Evolutionary conservation across 139 green algal species (phyloP), one percentile per base, ranked within the genome.

Genomic region (Mesotaenium endlicherianum): DNA sequence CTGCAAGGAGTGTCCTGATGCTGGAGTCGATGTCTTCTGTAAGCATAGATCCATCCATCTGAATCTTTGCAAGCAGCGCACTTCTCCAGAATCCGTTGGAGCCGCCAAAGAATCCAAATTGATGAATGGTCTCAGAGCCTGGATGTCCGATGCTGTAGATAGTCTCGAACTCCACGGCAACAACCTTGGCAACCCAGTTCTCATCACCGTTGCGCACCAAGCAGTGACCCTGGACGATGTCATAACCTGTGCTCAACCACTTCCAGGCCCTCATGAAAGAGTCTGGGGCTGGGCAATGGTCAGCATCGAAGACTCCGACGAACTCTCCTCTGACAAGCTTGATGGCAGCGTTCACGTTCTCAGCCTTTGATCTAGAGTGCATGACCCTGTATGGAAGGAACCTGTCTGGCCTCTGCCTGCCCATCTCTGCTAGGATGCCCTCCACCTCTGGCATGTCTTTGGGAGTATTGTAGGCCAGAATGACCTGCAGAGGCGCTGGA

Each of bases 391-490:
- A 76, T 2, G 77, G 77, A 6, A 84, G 39, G 43, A 84, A 84
- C 30, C 77, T n/a, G 77, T 84, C 77, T 30, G 77, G 77, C 36
- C 77, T 50, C 38, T 76, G 77, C 36, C 60, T 49, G 14, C 77
- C 77, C 57, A 84, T 84, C 55, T 84, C 77, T 30, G 55, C 57
- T 17, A 87, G 39, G 30, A 83, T 70, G 41, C 38, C n/a, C 42
- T 87, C 81, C 44, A 87, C 53, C 47, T 82, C 70, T 6, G 69
- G 70, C 81, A 87, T 82, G 71, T 76, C 55, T n/a, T 87, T 83
- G 4, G 81, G 81, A n/a, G 81, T 77, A 45, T 87, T 87, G 71
- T 87, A 87, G 11, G 81, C 81, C 43, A 87, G 41, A 0, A 87
- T 74, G 3, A 87, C 81, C 80, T 86, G 68, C 38, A 87, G 70